A percentile compares a stretch with the other conserved stretches of the same genome.
These are phyloP conservation scores for Fraxinus quadrangulata DNA, from an alignment of 257 asterid genomes.

Conservation along the genomic window DNA sequence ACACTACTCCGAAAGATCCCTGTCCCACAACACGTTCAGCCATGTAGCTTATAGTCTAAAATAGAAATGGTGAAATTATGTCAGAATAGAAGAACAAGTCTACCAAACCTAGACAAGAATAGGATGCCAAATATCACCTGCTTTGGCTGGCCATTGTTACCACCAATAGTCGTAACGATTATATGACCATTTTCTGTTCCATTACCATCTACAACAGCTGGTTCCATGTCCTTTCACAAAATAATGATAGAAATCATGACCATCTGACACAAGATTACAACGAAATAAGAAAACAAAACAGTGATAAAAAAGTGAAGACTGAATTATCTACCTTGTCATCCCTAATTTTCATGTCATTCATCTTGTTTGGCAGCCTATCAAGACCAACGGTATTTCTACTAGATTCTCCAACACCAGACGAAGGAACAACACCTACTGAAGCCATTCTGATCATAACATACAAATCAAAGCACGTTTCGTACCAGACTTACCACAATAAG, in stretches of 20 bases:
- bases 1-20: constrained; percentile 87
- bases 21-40: constrained; percentile 87
- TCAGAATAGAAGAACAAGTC: constrained; percentile 3
- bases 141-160: constrained; percentile 73
- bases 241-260: constrained; percentile 1
- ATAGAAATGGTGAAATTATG: not conserved
- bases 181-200: constrained; percentile 88
- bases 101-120: not conserved
- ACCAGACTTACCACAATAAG: constrained; percentile 19
- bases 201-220: constrained; percentile 69
- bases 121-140: constrained; percentile 46
- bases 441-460: constrained; percentile 32
- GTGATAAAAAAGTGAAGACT: not conserved
- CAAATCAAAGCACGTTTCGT: constrained; percentile 8
- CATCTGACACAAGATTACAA: not conserved
- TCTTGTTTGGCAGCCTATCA: constrained; percentile 55
- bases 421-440: constrained; percentile 44
- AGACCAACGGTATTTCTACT: constrained; percentile 36
- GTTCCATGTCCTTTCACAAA: constrained; percentile 66
- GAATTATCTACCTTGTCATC: constrained; percentile 54
- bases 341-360: constrained; percentile 63
- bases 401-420: constrained; percentile 46
- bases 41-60: constrained; percentile 80
- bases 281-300: not conserved
- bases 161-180: constrained; percentile 75